Evolutionary conservation across 805 yeast genomes (phyloP), one percentile per base, ranked within the genome.

Genomic region (Candida adriatica): DNA sequence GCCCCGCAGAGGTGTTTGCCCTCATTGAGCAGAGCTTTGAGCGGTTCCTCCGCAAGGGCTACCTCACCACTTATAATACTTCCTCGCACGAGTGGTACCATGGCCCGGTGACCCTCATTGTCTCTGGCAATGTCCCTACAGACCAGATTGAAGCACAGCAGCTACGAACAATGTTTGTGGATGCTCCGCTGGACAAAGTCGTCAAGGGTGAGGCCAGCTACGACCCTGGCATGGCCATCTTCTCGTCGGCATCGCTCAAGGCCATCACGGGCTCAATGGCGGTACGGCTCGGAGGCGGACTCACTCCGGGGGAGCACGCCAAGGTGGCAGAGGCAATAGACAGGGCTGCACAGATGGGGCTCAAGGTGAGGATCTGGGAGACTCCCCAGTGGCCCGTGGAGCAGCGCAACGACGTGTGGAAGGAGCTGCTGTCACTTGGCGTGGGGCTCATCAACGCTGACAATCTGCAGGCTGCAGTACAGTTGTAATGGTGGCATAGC

Each of bases 311-410:
- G 1, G 73, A 72, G 36, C 35, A 45, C 11, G 35, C 26, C 7
- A 42, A 41, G 17, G 51, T 72, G 14, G 54, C 56, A 8, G 30
- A 6, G 1, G 29, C 31, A 6, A 39, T 56, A 11, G 34, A 38
- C 4, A 33, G 36, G 11, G 78, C 83, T 2, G 84, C 78, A 43
- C 46, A 53, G 3, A 37, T 56, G 29, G 72, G 73, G 9, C 45
- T 79, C 24, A 62, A 66, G 41, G 70, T 84, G 0, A 59, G 90
- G 34, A 59, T 79, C 18, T 81, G 88, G 88, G 87, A 78, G 13
- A 75, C 75, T 7, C 77, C 84, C 1, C 61, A 62, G 31, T 79
- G 86, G 86, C 87, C 88, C 4, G 49, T 52, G 3, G 38, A 45
- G 10, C 50, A 59, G 18, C 62, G 73, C 36, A 51, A 68, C 27